phyloP scores from a whole-genome alignment of 768 basidiomycete species.

The Tephrocybe rancida region DNA sequence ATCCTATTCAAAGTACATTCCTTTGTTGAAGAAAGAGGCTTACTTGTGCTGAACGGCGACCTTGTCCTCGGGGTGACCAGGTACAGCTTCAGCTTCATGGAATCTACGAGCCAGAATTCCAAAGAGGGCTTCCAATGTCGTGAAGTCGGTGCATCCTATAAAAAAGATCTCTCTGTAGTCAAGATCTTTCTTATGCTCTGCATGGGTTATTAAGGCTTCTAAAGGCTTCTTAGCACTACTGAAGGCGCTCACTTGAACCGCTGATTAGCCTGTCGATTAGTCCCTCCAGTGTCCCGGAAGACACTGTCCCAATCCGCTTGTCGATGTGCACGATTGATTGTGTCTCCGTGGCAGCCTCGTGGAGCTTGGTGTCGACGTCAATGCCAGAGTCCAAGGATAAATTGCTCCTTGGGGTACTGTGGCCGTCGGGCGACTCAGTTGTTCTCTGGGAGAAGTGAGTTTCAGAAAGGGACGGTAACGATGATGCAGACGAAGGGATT shows the following conservation, averaged over 20 bases:
- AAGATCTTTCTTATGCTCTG: conserved; percentile 33
- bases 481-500: no score
- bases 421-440: background rate
- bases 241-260: conserved; percentile 31
- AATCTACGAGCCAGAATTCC: conserved; percentile 38
- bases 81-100: conserved; percentile 26
- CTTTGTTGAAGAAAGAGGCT: conserved; percentile 10
- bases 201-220: background rate
- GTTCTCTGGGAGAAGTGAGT: background rate
- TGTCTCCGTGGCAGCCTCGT: conserved; percentile 26
- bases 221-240: background rate
- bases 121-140: conserved; percentile 42
- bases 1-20: background rate
- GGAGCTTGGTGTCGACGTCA: conserved; percentile 18
- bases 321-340: conserved; percentile 26
- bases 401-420: background rate
- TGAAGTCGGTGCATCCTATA: conserved; percentile 43
- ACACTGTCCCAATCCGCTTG: conserved; percentile 28
- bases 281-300: conserved; percentile 44
- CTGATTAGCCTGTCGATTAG: conserved; percentile 40
- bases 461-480: no score
- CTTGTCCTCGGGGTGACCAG: conserved; percentile 25
- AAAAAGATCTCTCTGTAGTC: conserved; percentile 45
- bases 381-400: conserved; percentile 15
- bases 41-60: conserved; percentile 38